Evolutionary conservation across 805 yeast species (phyloP).

Genomic region (Candida quercuum): DNA sequence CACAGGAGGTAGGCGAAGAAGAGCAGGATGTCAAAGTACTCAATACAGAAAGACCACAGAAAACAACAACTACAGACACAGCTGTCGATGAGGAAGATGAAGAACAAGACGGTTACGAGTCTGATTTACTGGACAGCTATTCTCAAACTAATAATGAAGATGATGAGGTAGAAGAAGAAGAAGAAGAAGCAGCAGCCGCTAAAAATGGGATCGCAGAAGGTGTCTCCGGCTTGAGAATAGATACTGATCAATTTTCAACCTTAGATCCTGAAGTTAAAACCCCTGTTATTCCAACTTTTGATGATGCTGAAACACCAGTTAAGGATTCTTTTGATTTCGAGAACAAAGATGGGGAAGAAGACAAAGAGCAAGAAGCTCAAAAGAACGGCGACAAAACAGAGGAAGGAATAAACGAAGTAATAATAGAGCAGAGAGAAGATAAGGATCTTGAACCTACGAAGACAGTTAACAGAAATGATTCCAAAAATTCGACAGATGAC

Average conservation of each 20-base stretch:
- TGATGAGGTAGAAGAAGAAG: constrained; percentile 5
- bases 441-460: no score
- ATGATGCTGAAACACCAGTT: no score
- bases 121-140: constrained; percentile 13
- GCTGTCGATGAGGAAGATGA: neutral
- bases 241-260: no score
- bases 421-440: no score
- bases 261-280: neutral
- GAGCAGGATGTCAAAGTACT: neutral
- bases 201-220: no score
- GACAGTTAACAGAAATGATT: no score
- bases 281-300: no score
- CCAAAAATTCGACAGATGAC: constrained; percentile 3
- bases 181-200: neutral
- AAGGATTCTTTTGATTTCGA: neutral
- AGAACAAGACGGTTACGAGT: constrained; percentile 3
- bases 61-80: neutral
- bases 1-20: constrained; percentile 5
- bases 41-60: neutral
- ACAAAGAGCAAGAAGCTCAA: no score
- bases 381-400: neutral
- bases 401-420: no score
- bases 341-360: neutral
- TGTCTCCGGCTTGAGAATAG: no score
- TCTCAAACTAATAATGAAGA: constrained; percentile 12